A percentile compares a stretch with the other conserved stretches of the same genome.
Evolutionary conservation across 257 asterid genomes (phyloP).

Genomic region (Fraxinus excelsior): DNA sequence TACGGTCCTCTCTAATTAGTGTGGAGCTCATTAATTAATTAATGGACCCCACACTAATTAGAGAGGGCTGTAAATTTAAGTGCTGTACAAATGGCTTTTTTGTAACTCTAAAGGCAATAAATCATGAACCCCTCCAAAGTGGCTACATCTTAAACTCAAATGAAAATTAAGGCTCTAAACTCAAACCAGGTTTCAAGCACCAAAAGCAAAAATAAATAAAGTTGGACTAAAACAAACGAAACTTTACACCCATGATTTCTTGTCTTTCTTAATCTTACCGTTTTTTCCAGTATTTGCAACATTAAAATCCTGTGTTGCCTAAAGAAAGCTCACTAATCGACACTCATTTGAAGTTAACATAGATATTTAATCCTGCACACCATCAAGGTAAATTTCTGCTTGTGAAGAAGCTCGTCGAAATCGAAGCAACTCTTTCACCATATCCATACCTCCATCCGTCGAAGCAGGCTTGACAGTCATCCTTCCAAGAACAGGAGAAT

Average conservation of each 20-base stretch:
- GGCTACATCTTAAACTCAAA: too few relatives aligned
- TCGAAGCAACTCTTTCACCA: slow-evolving; percentile 75
- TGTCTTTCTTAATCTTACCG: neutral
- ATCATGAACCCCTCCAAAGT: too few relatives aligned
- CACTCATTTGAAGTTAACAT: neutral
- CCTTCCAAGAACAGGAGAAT: slow-evolving; percentile 74
- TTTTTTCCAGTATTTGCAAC: neutral
- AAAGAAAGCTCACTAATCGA: neutral
- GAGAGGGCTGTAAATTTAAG: too few relatives aligned
- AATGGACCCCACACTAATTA: too few relatives aligned
- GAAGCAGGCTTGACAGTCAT: slow-evolving; percentile 79
- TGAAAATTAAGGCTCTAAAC: too few relatives aligned
- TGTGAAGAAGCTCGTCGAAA: slow-evolving; percentile 73
- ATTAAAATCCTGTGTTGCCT: neutral
- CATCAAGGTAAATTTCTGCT: slow-evolving; percentile 70
- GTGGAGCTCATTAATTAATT: too few relatives aligned
- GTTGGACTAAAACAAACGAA: too few relatives aligned
- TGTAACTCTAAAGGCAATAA: too few relatives aligned
- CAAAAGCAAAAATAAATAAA: neutral
- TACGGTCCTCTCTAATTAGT: too few relatives aligned
- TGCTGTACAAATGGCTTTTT: too few relatives aligned
- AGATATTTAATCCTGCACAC: neutral
- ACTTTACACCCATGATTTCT: neutral
- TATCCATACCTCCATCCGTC: slow-evolving; percentile 69
- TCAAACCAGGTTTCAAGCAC: neutral